Evolutionary conservation across 345 rosid genomes (phyloP), one percentile per base, ranked within the genome.

Genomic region (Gossypium raimondii): DNA sequence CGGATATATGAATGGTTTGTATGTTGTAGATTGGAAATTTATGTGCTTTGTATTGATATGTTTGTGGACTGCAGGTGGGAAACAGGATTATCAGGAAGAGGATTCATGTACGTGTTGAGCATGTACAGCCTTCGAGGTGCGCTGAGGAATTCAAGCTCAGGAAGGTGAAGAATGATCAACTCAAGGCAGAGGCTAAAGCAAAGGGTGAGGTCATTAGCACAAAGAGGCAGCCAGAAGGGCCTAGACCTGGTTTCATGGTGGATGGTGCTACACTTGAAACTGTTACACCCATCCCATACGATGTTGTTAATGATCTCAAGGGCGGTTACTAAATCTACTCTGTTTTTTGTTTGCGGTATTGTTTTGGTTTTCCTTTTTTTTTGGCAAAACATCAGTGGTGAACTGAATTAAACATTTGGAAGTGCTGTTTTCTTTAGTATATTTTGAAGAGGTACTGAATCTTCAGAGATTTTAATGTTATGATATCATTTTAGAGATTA

Each of bases 251-350:
- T 65, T 88, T 90, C 84, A 86, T 82, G 89, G 92, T 89, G 25
- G 94, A 86, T 72, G 86, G 85, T 71, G 90, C 94, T 2, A 86
- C 86, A 2, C 61, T 89, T 74, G 94, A 89, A 78, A 89, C 94
- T 13, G 88, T 89, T 9, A 89, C 94, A 9, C 90, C 94, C 56
- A 88, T 89, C 50, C 94, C 94, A 3, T 89, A 89, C 13, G 94
- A 89, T 84, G 94, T 89, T 1, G 92, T 88, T 67, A 90, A 90
- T 0, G 94, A 90, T 74, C 94, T 90, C 52, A 90, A 90, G 85
- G 94, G 94, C 8, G 94, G 94, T 48, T 90, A 90, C 52, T 90
- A 85, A 84, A 13, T 41, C 47, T 14, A 20, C 51, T 7, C 63
- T 13, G 17, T 51, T 59, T 25, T 13, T 27, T 13, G 41, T 34